Evolutionary conservation across 169 alveolate species (phyloP), one percentile per base, ranked within the genome.

Genomic region (Cyclospora cayetanensis): DNA sequence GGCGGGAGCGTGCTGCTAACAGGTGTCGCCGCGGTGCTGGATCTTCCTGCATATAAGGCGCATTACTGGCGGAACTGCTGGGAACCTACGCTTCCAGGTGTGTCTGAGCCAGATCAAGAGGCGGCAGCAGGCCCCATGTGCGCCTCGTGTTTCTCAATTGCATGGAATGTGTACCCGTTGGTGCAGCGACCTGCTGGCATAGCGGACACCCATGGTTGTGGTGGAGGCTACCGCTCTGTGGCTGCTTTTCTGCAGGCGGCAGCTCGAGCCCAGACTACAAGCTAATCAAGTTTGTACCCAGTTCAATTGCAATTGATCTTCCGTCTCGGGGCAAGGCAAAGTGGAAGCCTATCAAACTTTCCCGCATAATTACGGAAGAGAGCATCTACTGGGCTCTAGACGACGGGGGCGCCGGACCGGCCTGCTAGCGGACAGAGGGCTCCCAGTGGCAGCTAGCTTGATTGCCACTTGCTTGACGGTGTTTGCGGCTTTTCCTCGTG

Each of bases 41-140:
- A 72, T 25, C 4, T 43, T 53, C 52, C 53, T 27, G 39, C 84
- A 0, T 72, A 39, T 60, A 72, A 37, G 84, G 60, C 84, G 20
- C 60, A 72, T 60, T 72, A 72, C 60, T 72, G 84, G 84, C 29
- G 84, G 4, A 72, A 60, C 63, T 72, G 63, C 29, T 72, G 84
- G 84, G 53, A 37, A 0, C 25, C 60, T 11, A 1, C 84, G 1
- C 53, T 72, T 2, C 84, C 84, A 22, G 84, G 84, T 72, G 35
- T 0, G 60, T 46, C 15, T 15, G 60, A n/a, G n/a, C n/a, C n/a
- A n/a, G n/a, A n/a, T n/a, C n/a, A n/a, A n/a, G n/a, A n/a, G n/a
- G n/a, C n/a, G n/a, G n/a, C n/a, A n/a, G n/a, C n/a, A n/a, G n/a
- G n/a, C n/a, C n/a, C n/a, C n/a, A n/a, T n/a, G n/a, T n/a, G n/a